phyloP scores from a whole-genome alignment of 139 green algal genomes.

The Yamagishiella unicocca region DNA sequence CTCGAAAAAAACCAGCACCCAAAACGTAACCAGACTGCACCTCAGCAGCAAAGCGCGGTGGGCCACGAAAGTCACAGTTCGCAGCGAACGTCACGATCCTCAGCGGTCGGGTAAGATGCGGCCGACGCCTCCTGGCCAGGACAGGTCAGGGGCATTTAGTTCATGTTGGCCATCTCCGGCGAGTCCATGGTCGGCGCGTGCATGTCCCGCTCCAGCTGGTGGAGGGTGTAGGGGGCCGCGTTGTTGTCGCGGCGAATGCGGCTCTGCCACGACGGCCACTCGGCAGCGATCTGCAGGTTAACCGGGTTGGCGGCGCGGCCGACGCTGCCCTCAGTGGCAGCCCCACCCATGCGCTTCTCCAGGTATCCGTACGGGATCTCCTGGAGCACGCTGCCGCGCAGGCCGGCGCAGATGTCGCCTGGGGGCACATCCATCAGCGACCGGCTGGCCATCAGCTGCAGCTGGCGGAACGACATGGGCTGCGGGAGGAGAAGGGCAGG shows the following conservation, averaged over 20 bases:
- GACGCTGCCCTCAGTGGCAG: conserved; percentile 45
- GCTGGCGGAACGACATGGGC: conserved; percentile 55
- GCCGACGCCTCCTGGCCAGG: too few species aligned
- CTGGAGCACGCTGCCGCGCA: conserved; percentile 54
- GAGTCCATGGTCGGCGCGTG: conserved; percentile 47
- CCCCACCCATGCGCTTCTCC: conserved; percentile 57
- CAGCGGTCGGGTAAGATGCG: too few species aligned
- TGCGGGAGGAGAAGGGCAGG: conserved; percentile 11
- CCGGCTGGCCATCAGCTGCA: conserved; percentile 58
- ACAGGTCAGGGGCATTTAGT: too few species aligned
- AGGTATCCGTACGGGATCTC: conserved; percentile 67
- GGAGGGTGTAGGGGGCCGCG: conserved; percentile 47
- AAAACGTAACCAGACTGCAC: too few species aligned
- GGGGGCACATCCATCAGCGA: conserved; percentile 43
- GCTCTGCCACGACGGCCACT: conserved; percentile 57
- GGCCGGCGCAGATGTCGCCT: conserved; percentile 56
- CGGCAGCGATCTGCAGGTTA: conserved; percentile 58
- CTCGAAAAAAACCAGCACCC: too few species aligned
- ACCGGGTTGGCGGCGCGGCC: conserved; percentile 42
- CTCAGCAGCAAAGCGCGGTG: too few species aligned
- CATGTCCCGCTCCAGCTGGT: conserved; percentile 53
- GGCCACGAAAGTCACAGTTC: too few species aligned
- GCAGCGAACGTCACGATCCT: too few species aligned
- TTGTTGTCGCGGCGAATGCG: conserved; percentile 52
- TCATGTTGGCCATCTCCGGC: conserved; percentile 17